Evolutionary conservation across 2,329 filamentous ascomycete genomes (phyloP).

Genomic region (Fusarium sp.): DNA sequence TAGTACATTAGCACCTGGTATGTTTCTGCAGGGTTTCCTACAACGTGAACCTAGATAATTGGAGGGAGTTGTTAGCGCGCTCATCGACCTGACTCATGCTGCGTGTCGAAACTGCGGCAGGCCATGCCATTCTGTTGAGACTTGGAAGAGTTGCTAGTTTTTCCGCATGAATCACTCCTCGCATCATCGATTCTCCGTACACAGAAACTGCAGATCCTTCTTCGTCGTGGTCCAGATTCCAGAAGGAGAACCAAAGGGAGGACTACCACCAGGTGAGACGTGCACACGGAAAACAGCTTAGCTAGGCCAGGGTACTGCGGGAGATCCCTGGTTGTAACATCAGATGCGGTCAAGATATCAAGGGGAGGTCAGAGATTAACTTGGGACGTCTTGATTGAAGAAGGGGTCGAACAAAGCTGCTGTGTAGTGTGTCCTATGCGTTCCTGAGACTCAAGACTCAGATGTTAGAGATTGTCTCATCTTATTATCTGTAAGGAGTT

Average conservation of each 20-base stretch:
- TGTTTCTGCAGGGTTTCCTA: conserved; percentile 18
- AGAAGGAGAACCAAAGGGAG: conserved; percentile 13
- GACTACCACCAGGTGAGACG: conserved; percentile 42
- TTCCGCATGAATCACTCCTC: conserved; percentile 26
- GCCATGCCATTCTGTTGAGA: conserved; percentile 30
- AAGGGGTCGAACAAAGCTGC: background rate
- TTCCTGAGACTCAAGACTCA: conserved; percentile 24
- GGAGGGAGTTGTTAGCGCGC: conserved; percentile 24
- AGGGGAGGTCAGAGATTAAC: conserved; percentile 34
- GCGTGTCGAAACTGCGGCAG: background rate
- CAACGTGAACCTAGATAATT: conserved; percentile 21
- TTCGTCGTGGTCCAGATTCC: conserved; percentile 23
- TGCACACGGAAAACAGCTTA: conserved; percentile 43
- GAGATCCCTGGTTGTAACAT: conserved; percentile 32
- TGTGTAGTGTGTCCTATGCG: background rate
- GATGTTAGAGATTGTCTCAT: conserved; percentile 35
- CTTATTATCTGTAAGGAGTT: conserved; percentile 32
- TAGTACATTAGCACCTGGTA: background rate
- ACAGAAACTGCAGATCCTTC: conserved; percentile 39
- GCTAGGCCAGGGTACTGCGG: conserved; percentile 35
- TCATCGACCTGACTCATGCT: conserved; percentile 24
- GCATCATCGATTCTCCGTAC: conserved; percentile 33
- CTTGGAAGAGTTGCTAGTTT: conserved; percentile 12
- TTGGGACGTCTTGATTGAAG: conserved; percentile 23
- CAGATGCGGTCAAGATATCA: conserved; percentile 43